A percentile compares a stretch with the other conserved stretches of the same genome.
Evolutionary conservation across 2,329 filamentous ascomycete species (phyloP).

Genomic region (Emergomyces pasteurianus): DNA sequence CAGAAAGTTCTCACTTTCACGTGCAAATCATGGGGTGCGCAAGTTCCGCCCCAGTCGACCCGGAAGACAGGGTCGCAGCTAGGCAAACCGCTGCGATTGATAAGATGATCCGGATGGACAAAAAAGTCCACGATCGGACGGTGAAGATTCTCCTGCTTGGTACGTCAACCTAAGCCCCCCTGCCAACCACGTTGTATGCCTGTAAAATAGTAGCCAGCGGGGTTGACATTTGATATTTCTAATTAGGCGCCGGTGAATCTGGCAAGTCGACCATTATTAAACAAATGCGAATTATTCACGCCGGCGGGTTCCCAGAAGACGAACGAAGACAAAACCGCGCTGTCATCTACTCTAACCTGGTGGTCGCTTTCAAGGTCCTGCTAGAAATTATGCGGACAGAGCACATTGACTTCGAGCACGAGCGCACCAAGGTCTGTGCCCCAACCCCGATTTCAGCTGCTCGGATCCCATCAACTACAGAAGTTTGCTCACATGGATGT

Average conservation of each 20-base stretch:
- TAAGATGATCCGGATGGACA: slow-evolving; percentile 70
- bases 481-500: slow-evolving; percentile 7
- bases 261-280: slow-evolving; percentile 96
- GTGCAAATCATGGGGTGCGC: slow-evolving; percentile 32
- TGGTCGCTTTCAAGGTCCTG: slow-evolving; percentile 84
- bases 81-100: slow-evolving; percentile 59
- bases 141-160: slow-evolving; percentile 90
- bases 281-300: slow-evolving; percentile 97
- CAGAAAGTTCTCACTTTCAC: background rate
- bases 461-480: background rate
- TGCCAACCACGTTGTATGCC: background rate
- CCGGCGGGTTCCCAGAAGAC: slow-evolving; percentile 75
- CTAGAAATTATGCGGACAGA: slow-evolving; percentile 85
- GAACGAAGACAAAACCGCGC: slow-evolving; percentile 91
- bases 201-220: background rate
- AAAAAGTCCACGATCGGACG: slow-evolving; percentile 73
- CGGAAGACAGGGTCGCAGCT: slow-evolving; percentile 30
- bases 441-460: background rate
- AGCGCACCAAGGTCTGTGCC: slow-evolving; percentile 57
- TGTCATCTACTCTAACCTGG: slow-evolving; percentile 88
- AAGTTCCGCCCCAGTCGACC: slow-evolving; percentile 29
- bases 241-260: slow-evolving; percentile 77
- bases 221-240: background rate
- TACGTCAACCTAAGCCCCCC: slow-evolving; percentile 34
- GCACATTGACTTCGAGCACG: slow-evolving; percentile 63